Conservation (phyloP, 805 yeast species). For the Candida quercuum region DNA sequence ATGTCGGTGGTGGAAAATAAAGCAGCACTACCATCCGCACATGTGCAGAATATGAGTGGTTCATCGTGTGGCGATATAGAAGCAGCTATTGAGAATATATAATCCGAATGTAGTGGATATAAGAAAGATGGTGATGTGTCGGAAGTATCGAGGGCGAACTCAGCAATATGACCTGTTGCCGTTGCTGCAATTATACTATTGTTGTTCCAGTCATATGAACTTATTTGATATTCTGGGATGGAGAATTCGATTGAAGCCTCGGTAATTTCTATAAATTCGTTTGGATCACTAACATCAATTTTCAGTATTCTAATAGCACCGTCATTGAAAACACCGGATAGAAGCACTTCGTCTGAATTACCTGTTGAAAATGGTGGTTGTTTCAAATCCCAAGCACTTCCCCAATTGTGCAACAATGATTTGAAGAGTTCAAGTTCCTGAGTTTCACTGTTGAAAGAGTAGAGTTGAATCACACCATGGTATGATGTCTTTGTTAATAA, state of each 20-base stretch:
- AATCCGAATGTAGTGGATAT: constrained; percentile 32
- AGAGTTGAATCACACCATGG: constrained; percentile 40
- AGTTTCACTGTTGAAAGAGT: constrained; percentile 29
- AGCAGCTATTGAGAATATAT: constrained; percentile 29
- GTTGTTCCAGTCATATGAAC: constrained; percentile 41
- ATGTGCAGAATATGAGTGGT: constrained; percentile 27
- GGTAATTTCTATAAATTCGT: constrained; percentile 14
- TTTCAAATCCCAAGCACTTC: constrained; percentile 37
- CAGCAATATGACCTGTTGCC: constrained; percentile 54
- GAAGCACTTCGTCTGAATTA: constrained; percentile 28
- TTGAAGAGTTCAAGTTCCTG: constrained; percentile 26
- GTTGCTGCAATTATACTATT: constrained; percentile 50
- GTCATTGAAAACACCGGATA: constrained; percentile 52
- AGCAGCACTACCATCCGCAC: constrained; percentile 38
- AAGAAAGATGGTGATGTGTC: constrained; percentile 30
- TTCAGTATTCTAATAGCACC: constrained; percentile 49
- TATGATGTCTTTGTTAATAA: constrained; percentile 24
- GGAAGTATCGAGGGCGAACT: constrained; percentile 35
- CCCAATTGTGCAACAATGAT: constrained; percentile 35
- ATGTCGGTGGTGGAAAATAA: constrained; percentile 31
- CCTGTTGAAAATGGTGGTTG: constrained; percentile 35
- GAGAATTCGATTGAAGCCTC: constrained; percentile 23
- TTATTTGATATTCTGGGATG: constrained; percentile 29
- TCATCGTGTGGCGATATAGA: constrained; percentile 32
- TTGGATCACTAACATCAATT: constrained; percentile 19